phyloP scores from a whole-genome alignment of 345 rosid species.

The Barbarea vulgaris region DNA sequence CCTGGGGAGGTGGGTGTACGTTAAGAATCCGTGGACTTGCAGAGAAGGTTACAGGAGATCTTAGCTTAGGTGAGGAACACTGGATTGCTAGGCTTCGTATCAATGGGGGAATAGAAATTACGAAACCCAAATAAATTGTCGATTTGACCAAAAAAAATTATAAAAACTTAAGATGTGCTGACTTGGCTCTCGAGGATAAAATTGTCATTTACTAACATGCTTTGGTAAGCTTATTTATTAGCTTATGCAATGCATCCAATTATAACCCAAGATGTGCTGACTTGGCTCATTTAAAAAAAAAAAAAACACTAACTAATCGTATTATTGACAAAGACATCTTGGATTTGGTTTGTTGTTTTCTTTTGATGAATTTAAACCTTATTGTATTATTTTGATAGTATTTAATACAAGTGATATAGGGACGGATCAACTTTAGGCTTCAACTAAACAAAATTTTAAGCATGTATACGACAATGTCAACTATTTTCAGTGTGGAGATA shows the following conservation, averaged over 20 bases:
- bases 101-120: slow-evolving; percentile 5
- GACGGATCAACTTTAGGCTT: background rate
- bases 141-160: slow-evolving; percentile 6
- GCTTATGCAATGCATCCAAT: background rate
- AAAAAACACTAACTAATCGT: background rate
- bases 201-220: background rate
- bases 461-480: background rate
- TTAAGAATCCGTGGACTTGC: slow-evolving; percentile 54
- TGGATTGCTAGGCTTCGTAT: slow-evolving; percentile 28
- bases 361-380: background rate
- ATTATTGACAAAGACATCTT: background rate
- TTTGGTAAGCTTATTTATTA: background rate
- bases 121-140: background rate
- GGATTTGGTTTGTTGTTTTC: background rate
- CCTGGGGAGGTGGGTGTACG: slow-evolving; percentile 53
- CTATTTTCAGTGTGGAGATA: background rate
- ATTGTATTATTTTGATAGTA: background rate
- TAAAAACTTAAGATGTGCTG: background rate
- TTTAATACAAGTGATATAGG: background rate
- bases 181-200: background rate
- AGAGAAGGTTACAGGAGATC: slow-evolving; percentile 27
- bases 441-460: background rate
- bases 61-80: slow-evolving; percentile 32
- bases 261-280: background rate
- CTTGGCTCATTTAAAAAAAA: background rate